Conservation (phyloP, 108 stramenopile species). For the Stephanodiscus triporus region DNA sequence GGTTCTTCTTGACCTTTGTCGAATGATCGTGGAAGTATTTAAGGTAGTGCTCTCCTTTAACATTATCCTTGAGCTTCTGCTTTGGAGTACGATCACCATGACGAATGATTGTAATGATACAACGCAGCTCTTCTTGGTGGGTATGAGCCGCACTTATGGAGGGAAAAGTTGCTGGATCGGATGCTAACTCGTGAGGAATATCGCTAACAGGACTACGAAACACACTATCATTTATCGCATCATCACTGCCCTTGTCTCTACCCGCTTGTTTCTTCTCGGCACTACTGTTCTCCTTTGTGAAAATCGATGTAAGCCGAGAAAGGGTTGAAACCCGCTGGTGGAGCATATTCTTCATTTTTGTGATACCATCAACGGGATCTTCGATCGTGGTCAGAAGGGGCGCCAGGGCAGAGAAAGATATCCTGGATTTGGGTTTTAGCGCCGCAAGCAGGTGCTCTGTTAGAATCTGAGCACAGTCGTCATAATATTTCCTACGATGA, state of each 20-base stretch:
- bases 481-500: slow-evolving; percentile 89
- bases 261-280: slow-evolving; percentile 28
- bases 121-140: slow-evolving; percentile 93
- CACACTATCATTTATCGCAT: slow-evolving; percentile 23
- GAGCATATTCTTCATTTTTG: slow-evolving; percentile 13
- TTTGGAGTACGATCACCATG: slow-evolving; percentile 99
- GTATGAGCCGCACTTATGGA: slow-evolving; percentile 24
- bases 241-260: slow-evolving; percentile 20
- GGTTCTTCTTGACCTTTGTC: slow-evolving; percentile 80
- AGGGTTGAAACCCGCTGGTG: slow-evolving; percentile 35
- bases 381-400: slow-evolving; percentile 66
- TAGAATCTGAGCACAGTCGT: slow-evolving; percentile 93
- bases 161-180: slow-evolving; percentile 64
- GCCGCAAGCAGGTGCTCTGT: slow-evolving; percentile 90
- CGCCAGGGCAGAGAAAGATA: slow-evolving; percentile 78
- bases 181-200: slow-evolving; percentile 64
- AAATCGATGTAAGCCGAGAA: slow-evolving; percentile 20
- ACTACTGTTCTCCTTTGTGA: slow-evolving; percentile 36
- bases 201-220: slow-evolving; percentile 65
- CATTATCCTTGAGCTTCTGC: slow-evolving; percentile 97
- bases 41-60: slow-evolving; percentile 69
- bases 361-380: slow-evolving; percentile 29
- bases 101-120: slow-evolving; percentile 95
- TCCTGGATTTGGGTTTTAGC: slow-evolving; percentile 69
- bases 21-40: slow-evolving; percentile 77